These are phyloP conservation scores for Serendipita sp. DNA, from an alignment of 768 basidiomycete genomes.

Conservation along the genomic window DNA sequence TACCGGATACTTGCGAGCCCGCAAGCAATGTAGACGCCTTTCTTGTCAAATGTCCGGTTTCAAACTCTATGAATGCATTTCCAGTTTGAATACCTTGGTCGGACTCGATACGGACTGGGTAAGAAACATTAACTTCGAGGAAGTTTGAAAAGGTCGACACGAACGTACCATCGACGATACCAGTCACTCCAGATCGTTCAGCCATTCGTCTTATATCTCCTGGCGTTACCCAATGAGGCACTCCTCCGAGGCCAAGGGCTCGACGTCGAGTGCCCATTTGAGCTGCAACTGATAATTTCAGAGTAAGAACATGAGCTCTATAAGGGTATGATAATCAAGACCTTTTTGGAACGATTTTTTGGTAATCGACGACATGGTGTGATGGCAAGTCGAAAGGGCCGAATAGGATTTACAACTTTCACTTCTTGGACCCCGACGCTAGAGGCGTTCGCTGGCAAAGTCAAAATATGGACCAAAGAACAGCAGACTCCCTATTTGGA, in stretches of 20 bases:
- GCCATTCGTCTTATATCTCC: background rate
- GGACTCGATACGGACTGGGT: background rate
- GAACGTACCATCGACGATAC: background rate
- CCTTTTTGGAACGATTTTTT: background rate
- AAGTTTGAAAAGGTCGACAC: background rate
- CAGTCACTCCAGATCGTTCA: background rate
- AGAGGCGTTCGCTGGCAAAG: background rate
- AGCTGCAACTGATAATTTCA: background rate
- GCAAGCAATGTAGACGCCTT: background rate
- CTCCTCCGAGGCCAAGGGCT: background rate
- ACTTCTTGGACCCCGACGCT: conserved; percentile 1
- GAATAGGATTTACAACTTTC: background rate
- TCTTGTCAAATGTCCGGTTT: background rate
- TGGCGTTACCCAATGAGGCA: conserved; percentile 3
- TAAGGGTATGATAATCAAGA: background rate
- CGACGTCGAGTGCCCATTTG: background rate
- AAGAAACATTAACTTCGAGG: too few species aligned
- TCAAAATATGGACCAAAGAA: background rate
- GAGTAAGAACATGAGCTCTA: background rate
- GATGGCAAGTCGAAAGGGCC: background rate
- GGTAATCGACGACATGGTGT: background rate
- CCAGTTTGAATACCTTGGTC: background rate
- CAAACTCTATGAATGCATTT: background rate
- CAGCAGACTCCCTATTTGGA: background rate
- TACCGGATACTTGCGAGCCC: background rate